Evolutionary conservation across 345 rosid genomes (phyloP).

Genomic region (Sisymbrium irio): DNA sequence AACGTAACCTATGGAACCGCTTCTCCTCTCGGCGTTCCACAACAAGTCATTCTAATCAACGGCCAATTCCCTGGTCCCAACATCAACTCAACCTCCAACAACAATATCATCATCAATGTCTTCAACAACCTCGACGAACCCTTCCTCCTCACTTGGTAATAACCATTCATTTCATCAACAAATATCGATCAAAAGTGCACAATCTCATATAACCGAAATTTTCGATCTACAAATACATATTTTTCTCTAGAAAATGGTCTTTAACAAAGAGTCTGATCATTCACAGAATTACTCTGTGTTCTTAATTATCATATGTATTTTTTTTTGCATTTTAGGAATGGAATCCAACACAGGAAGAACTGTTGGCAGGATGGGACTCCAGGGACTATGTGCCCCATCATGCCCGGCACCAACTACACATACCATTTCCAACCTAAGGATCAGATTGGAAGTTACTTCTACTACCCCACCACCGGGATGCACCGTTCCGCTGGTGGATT

Average conservation of each 20-base stretch:
- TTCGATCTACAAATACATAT: background rate
- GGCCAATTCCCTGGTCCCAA: constrained; percentile 74
- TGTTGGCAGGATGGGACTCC: constrained; percentile 75
- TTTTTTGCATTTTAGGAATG: constrained; percentile 44
- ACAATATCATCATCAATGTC: constrained; percentile 68
- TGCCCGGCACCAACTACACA: constrained; percentile 66
- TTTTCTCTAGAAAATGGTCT: background rate
- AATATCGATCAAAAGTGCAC: background rate
- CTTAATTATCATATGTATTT: background rate
- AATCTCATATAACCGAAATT: background rate
- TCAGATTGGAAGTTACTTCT: constrained; percentile 77
- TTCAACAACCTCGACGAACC: constrained; percentile 83
- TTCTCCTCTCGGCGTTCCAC: constrained; percentile 73
- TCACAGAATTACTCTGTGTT: background rate
- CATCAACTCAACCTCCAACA: constrained; percentile 76
- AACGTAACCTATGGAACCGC: constrained; percentile 71
- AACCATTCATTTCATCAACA: background rate
- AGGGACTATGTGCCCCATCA: constrained; percentile 76
- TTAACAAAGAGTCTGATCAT: background rate
- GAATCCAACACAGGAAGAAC: constrained; percentile 81
- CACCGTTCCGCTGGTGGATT: constrained; percentile 64
- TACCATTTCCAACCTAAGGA: constrained; percentile 89
- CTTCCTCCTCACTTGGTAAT: constrained; percentile 64
- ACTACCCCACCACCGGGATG: constrained; percentile 50
- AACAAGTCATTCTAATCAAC: constrained; percentile 75